Percentiles rank a stretch among this genome's conserved stretches.
These are phyloP conservation scores for Panicum virgatum DNA, from an alignment of 202 grass and related monocot species.

Conservation along the genomic window DNA sequence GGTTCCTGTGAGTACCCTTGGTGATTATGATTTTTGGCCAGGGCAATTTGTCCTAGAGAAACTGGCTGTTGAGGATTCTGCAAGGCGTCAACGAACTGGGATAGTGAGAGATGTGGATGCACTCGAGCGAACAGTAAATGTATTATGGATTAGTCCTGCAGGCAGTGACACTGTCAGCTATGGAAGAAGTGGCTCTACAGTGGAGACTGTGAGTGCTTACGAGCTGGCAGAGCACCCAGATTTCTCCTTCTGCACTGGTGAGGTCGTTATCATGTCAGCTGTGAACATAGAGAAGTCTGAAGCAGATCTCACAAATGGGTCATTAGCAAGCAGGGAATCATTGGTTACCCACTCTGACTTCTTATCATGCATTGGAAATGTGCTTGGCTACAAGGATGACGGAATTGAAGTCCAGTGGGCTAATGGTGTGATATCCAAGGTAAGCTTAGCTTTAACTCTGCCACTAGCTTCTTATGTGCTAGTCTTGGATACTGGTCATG, in stretches of 20 bases:
- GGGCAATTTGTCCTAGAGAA: constrained; percentile 88
- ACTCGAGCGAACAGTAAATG: constrained; percentile 71
- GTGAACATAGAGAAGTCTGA: constrained; percentile 54
- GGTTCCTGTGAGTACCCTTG: constrained; percentile 76
- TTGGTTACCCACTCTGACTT: constrained; percentile 47
- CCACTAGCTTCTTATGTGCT: not conserved
- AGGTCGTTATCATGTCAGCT: constrained; percentile 70
- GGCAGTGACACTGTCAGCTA: constrained; percentile 39
- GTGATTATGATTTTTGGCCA: constrained; percentile 98
- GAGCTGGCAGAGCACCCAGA: constrained; percentile 88
- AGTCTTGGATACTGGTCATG: not conserved
- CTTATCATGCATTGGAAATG: constrained; percentile 84
- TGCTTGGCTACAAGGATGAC: constrained; percentile 76
- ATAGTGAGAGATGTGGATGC: constrained; percentile 82
- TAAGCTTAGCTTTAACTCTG: constrained; percentile 40
- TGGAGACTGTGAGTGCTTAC: constrained; percentile 91
- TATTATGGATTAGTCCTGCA: constrained; percentile 69
- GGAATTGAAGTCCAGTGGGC: constrained; percentile 88
- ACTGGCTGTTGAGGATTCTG: constrained; percentile 47
- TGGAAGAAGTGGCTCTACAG: constrained; percentile 47
- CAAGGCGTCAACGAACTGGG: constrained; percentile 48
- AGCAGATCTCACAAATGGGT: constrained; percentile 46
- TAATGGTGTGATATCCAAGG: constrained; percentile 84
- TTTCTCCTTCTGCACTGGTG: constrained; percentile 77
- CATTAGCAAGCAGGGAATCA: constrained; percentile 36